Conservation (phyloP, 768 basidiomycete species). For the Trametes meyenii region DNA sequence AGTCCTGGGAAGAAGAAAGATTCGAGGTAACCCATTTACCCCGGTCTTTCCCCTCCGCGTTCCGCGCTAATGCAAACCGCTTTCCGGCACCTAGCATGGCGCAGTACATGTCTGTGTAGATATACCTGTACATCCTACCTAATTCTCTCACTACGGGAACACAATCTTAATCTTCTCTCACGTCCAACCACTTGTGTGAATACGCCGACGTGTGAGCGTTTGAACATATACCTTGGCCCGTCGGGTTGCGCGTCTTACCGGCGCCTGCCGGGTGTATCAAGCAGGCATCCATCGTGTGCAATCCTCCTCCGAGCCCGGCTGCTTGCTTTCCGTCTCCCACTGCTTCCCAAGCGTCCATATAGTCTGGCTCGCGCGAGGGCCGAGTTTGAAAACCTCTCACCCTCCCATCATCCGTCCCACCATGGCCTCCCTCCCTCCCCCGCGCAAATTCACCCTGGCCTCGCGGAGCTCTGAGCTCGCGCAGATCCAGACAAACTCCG, state of each 20-base stretch:
- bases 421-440: neutral
- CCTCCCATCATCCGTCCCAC: neutral
- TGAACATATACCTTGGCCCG: neutral
- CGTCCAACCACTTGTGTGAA: neutral
- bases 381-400: neutral
- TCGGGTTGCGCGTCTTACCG: neutral
- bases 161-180: constrained; percentile 3
- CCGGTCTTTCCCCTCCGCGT: neutral
- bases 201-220: neutral
- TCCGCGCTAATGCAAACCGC: constrained; percentile 17
- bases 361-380: neutral
- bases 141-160: constrained; percentile 3
- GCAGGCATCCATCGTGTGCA: neutral
- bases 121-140: constrained; percentile 21
- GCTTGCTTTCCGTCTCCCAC: neutral
- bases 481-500: constrained; percentile 85
- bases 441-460: constrained; percentile 71
- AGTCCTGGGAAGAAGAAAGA: constrained; percentile 37
- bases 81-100: constrained; percentile 58
- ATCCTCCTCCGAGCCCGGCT: neutral
- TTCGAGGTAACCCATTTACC: constrained; percentile 46
- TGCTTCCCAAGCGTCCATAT: neutral
- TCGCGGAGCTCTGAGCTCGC: constrained; percentile 89
- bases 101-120: constrained; percentile 77
- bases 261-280: constrained; percentile 15